A percentile compares a stretch with the other conserved stretches of the same genome.
Conservation (phyloP, 306 rosid species). For the Pueraria montana region DNA sequence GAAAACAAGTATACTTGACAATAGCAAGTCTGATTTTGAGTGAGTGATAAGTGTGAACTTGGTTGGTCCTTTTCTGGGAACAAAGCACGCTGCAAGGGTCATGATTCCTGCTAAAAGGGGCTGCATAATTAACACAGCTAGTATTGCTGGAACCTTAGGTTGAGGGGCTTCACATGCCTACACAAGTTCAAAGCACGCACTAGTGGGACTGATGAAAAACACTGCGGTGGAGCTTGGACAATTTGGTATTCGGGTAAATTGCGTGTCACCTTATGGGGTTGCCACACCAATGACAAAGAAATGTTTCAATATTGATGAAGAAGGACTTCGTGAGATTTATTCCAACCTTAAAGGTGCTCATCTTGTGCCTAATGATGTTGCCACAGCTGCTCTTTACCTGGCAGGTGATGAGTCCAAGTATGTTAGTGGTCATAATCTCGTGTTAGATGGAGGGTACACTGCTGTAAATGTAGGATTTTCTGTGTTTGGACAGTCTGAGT, state of each 20-base stretch:
- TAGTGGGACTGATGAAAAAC: slow-evolving; percentile 56
- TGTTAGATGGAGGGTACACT: slow-evolving; percentile 61
- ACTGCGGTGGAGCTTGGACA: slow-evolving; percentile 59
- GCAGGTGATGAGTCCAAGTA: slow-evolving; percentile 62
- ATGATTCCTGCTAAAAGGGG: slow-evolving; percentile 58
- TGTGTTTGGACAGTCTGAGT: neutral
- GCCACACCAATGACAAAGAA: slow-evolving; percentile 27
- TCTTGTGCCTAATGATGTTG: slow-evolving; percentile 54
- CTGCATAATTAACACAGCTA: slow-evolving; percentile 52
- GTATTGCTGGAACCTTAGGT: slow-evolving; percentile 30
- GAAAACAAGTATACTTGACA: slow-evolving; percentile 44
- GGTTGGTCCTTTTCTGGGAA: slow-evolving; percentile 53
- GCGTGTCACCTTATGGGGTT: slow-evolving; percentile 50
- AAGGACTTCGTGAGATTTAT: neutral
- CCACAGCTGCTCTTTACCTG: slow-evolving; percentile 60
- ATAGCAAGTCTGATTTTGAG: slow-evolving; percentile 45
- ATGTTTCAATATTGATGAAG: slow-evolving; percentile 30
- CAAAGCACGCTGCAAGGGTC: slow-evolving; percentile 61
- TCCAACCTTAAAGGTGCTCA: slow-evolving; percentile 49
- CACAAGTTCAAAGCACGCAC: slow-evolving; percentile 56
- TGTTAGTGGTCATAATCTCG: slow-evolving; percentile 59
- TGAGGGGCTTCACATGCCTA: slow-evolving; percentile 68
- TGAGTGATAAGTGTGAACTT: slow-evolving; percentile 53
- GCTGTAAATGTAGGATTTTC: neutral
- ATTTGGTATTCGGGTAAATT: slow-evolving; percentile 62